phyloP scores from a whole-genome alignment of 371 early-diverging fungal genomes.

The Mucor racemosus region DNA sequence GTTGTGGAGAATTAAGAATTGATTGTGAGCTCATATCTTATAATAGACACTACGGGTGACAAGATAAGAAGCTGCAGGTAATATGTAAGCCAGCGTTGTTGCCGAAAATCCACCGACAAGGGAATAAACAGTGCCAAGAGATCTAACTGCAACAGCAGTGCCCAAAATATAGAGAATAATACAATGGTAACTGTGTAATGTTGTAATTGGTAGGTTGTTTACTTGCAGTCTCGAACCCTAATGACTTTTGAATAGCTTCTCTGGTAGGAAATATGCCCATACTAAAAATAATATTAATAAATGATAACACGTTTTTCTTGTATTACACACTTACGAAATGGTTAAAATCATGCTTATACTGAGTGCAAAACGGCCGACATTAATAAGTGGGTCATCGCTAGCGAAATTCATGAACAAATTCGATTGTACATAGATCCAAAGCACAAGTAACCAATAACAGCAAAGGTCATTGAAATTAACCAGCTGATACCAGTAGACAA shows the following conservation, averaged over 20 bases:
- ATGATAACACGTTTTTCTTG: not conserved
- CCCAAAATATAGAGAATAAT: constrained; percentile 40
- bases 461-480: constrained; percentile 60
- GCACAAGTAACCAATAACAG: constrained; percentile 57
- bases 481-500: constrained; percentile 55
- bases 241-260: constrained; percentile 55
- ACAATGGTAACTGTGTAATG: constrained; percentile 51
- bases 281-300: constrained; percentile 8
- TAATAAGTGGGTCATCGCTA: constrained; percentile 54
- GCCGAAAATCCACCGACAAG: constrained; percentile 63
- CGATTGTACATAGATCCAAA: constrained; percentile 57
- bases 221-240: constrained; percentile 52
- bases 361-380: constrained; percentile 59
- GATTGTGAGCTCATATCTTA: not conserved
- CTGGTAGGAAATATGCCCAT: constrained; percentile 61
- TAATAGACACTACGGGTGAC: constrained; percentile 29
- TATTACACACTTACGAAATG: constrained; percentile 44
- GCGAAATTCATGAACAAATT: constrained; percentile 66
- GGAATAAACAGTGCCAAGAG: constrained; percentile 59
- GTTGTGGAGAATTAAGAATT: not conserved
- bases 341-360: constrained; percentile 62
- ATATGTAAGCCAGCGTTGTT: constrained; percentile 60
- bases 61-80: constrained; percentile 58
- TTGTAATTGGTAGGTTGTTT: constrained; percentile 46
- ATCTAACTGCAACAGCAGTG: constrained; percentile 44